Conservation (phyloP, 768 basidiomycete genomes). For the Lactifluus echinatus region DNA sequence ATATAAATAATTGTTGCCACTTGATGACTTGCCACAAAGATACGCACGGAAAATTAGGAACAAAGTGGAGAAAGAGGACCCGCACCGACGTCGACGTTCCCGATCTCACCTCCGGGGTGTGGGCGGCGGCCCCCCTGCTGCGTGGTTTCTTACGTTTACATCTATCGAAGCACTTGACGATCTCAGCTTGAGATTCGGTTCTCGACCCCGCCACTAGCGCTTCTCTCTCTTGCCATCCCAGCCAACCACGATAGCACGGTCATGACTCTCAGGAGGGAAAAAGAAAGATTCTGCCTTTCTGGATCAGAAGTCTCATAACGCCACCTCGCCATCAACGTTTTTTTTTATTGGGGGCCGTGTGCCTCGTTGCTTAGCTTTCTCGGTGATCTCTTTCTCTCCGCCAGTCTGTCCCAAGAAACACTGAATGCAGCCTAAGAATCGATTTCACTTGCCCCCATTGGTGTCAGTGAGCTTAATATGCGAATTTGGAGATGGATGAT, state of each 20-base stretch:
- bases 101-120: slow-evolving; percentile 15
- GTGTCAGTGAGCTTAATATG: slow-evolving; percentile 7
- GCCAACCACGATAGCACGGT: slow-evolving; percentile 1
- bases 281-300: slow-evolving; percentile 15
- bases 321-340: slow-evolving; percentile 15
- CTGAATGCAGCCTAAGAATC: slow-evolving; percentile 2
- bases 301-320: slow-evolving; percentile 10
- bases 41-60: neutral
- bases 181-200: slow-evolving; percentile 11
- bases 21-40: slow-evolving; percentile 7
- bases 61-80: neutral
- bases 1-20: neutral
- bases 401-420: slow-evolving; percentile 3
- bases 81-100: slow-evolving; percentile 10
- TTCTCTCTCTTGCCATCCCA: neutral
- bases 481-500: slow-evolving; percentile 12
- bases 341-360: neutral
- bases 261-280: slow-evolving; percentile 5
- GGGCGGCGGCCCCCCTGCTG: slow-evolving; percentile 10
- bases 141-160: slow-evolving; percentile 18
- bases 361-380: slow-evolving; percentile 5
- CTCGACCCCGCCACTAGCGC: slow-evolving; percentile 11
- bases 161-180: slow-evolving; percentile 15
- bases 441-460: slow-evolving; percentile 12
- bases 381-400: slow-evolving; percentile 11